Evolutionary conservation across 148 eudicot species (phyloP), one percentile per base, ranked within the genome.

Genomic region (Amaranthus palmeri): DNA sequence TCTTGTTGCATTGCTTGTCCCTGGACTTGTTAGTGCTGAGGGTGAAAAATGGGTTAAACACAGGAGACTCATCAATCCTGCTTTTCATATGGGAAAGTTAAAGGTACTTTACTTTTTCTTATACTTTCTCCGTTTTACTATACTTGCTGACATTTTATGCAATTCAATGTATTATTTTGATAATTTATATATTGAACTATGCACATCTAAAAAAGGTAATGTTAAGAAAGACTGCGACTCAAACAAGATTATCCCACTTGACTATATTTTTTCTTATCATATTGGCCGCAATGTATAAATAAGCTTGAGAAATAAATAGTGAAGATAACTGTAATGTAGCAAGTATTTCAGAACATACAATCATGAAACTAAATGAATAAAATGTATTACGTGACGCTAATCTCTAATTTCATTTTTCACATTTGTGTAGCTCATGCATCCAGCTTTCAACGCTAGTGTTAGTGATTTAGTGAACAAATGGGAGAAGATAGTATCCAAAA

Each of bases 41-140:
- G 87, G 80, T 8, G 85, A 83, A 3, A 80, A 78, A 76, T 83
- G 84, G 87, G 81, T 76, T 0, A 74, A 61, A 60, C 88, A 85
- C 50, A 78, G 82, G 72, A 88, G 80, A 72, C 43, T 84, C 5
- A 72, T 88, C 68, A 74, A 65, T 62, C 88, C 92, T 0, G 88
- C 88, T 53, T 88, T 88, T 41, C 82, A 82, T 61, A 41, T 78
- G 69, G 87, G 85, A 61, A 88, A 85, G 71, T 54, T 88, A 59
- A 88, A 85, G 88, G 92, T 88, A 60, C 13, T 4, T n/a, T 43
- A 15, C 54, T 41, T 25, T 4, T 40, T 13, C 1, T 10, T 53
- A 3, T 18, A 2, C 2, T 55, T 9, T 25, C 36, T 25, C 36
- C 1, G 0, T 25, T 25, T 25, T 25, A 25, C 36, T 25, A 25